Percentiles rank a stretch among this genome's conserved stretches.
Evolutionary conservation across 495 filamentous ascomycete genomes (phyloP).

Genomic region (Penicillium steckii): DNA sequence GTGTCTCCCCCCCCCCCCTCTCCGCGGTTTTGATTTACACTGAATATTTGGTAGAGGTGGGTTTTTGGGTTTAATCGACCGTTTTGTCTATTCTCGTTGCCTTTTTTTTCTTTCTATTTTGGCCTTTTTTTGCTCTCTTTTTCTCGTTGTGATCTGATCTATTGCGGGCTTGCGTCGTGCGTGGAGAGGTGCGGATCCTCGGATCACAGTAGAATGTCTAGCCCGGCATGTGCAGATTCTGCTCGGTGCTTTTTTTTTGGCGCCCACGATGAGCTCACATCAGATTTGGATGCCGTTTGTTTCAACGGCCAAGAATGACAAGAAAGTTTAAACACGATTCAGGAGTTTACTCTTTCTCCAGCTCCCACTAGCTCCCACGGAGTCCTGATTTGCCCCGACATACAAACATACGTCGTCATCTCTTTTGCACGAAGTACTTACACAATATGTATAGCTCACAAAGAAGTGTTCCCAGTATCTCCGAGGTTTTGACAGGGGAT

Average conservation of each 20-base stretch:
- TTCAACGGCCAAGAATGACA: neutral
- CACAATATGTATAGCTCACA: neutral
- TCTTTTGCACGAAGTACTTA: too few species aligned
- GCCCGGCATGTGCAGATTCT: constrained; percentile 20
- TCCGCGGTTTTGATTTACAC: neutral
- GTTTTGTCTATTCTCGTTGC: neutral
- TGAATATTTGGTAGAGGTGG: neutral
- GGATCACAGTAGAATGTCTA: constrained; percentile 7
- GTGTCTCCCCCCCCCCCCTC: neutral
- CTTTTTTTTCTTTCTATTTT: neutral
- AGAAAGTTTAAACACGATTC: neutral
- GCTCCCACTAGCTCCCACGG: neutral
- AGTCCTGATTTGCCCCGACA: neutral
- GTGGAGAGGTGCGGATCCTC: neutral
- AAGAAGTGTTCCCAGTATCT: too few species aligned
- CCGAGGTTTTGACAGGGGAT: constrained; percentile 2
- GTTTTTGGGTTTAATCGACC: too few species aligned
- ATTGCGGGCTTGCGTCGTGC: neutral
- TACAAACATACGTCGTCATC: neutral
- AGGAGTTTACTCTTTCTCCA: neutral
- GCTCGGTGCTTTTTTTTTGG: neutral
- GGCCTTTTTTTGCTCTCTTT: neutral
- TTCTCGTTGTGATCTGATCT: neutral
- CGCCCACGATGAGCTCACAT: neutral
- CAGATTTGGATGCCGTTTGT: neutral